These are phyloP conservation scores for Trifolium pratense DNA, from an alignment of 306 rosid genomes.

Conservation along the genomic window DNA sequence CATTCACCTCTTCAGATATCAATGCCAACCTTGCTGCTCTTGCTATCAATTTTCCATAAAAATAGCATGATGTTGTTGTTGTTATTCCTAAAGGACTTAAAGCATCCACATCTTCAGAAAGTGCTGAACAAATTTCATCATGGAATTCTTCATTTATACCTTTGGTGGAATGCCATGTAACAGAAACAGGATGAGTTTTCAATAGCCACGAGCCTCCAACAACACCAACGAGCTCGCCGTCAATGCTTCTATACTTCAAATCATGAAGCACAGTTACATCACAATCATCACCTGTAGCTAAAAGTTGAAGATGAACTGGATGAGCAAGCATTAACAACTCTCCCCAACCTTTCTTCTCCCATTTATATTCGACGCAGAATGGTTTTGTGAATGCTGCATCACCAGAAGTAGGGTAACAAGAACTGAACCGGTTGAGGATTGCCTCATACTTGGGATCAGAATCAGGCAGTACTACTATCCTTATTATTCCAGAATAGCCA, in stretches of 20 bases:
- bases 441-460: slow-evolving; percentile 51
- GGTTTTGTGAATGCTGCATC: slow-evolving; percentile 60
- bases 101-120: slow-evolving; percentile 62
- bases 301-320: slow-evolving; percentile 74
- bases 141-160: slow-evolving; percentile 60
- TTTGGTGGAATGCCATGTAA: slow-evolving; percentile 76
- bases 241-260: slow-evolving; percentile 75
- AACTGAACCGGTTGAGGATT: slow-evolving; percentile 59
- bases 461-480: slow-evolving; percentile 66
- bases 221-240: slow-evolving; percentile 87
- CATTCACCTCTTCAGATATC: slow-evolving; percentile 80
- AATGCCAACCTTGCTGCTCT: slow-evolving; percentile 87
- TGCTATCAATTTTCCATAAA: slow-evolving; percentile 69
- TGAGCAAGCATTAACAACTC: slow-evolving; percentile 88
- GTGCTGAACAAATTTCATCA: slow-evolving; percentile 62
- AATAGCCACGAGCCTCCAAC: slow-evolving; percentile 83
- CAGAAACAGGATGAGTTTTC: slow-evolving; percentile 62
- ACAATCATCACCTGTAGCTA: slow-evolving; percentile 44
- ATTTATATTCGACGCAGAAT: slow-evolving; percentile 64
- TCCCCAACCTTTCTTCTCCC: slow-evolving; percentile 78
- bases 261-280: slow-evolving; percentile 55
- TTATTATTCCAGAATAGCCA: slow-evolving; percentile 65
- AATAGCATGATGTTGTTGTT: slow-evolving; percentile 67
- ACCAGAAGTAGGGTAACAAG: slow-evolving; percentile 80
- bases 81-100: slow-evolving; percentile 45